Base-by-base conservation (phyloP, 1,284 basidiomycete genomes). In the Filobasidium uniguttulatum region DNA sequence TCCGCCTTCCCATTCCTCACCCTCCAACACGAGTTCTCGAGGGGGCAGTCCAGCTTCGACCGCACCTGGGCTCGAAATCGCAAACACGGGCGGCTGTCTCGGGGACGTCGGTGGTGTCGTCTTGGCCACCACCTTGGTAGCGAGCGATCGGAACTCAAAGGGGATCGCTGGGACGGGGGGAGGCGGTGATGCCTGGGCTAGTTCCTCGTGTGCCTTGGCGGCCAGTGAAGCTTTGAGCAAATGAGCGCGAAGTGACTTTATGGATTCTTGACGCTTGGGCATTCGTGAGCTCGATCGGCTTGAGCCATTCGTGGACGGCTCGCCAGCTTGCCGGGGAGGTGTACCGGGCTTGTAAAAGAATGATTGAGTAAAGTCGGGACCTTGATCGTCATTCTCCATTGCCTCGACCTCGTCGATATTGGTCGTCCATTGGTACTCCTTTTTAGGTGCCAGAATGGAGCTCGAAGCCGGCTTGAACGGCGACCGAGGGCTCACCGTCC, bases 271-370 rank as follows among this genome's bases (percentile, higher is more conserved):
- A 9, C 54, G 54, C 37, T 55, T 53, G 8, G 45, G 33, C 20
- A 44, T 34, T 7, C 44, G 44, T 5, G 48, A 35, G 17, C 20
- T 31, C 14, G 48, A 29, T 15, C 38, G 29, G 10, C 26, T 25
- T 3, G 33, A 30, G 58, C 60, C 22, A 46, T 55, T 48, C 44
- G 40, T 15, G 40, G 40, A 31, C 4, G 25, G 9, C 12, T 46
- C 35, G 19, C 33, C 41, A 25, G 43, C 34, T 31, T 56, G 41
- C n/a, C 35, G 48, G 4, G 63, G 65, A 12, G 67, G 67, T 0
- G 67, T 69, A 1, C 57, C 37, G 6, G 67, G 67, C 52, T 65
- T 65, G 57, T 69, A 69, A 57, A 69, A 69, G 61, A 69, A 69
- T 14, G 65, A 67, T 54, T 65, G 63, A 5, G 65, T 59, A 51